Conservation (phyloP, 139 green algal species). For the Tetradesmus lagerheimii region DNA sequence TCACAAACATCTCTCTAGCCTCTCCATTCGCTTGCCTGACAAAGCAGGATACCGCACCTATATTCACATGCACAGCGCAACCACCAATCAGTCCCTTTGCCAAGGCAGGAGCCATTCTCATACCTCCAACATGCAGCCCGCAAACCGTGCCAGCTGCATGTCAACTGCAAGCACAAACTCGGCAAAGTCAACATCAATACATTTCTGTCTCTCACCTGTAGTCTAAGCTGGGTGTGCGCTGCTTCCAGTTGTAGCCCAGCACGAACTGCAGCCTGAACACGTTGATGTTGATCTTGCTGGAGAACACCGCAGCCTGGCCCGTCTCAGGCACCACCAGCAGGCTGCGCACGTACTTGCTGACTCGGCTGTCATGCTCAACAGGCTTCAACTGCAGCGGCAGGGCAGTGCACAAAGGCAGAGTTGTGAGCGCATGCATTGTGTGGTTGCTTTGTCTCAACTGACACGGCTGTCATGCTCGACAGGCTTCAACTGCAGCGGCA, state of each 20-base stretch:
- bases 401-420: not conserved
- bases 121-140: too few species aligned
- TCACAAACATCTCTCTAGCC: not conserved
- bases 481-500: slow-evolving; percentile 24
- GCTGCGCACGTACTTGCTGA: slow-evolving; percentile 55
- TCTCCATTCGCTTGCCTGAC: too few species aligned
- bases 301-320: slow-evolving; percentile 53
- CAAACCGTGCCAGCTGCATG: too few species aligned
- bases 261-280: slow-evolving; percentile 59
- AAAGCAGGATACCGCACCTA: too few species aligned
- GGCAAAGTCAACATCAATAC: too few species aligned
- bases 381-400: slow-evolving; percentile 26
- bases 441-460: too few species aligned
- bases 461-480: not conserved
- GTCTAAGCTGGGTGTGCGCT: slow-evolving; percentile 53
- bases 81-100: too few species aligned
- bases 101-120: too few species aligned
- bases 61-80: too few species aligned
- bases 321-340: slow-evolving; percentile 61
- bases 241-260: slow-evolving; percentile 62
- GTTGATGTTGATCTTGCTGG: slow-evolving; percentile 57
- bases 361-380: not conserved
- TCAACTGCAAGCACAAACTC: not conserved
- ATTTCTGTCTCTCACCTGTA: slow-evolving; percentile 59
- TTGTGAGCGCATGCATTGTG: too few species aligned